Percentiles rank a stretch among this genome's conserved stretches.
Conservation (phyloP, 768 basidiomycete species). For the Rubroboletus pulcherrimus region DNA sequence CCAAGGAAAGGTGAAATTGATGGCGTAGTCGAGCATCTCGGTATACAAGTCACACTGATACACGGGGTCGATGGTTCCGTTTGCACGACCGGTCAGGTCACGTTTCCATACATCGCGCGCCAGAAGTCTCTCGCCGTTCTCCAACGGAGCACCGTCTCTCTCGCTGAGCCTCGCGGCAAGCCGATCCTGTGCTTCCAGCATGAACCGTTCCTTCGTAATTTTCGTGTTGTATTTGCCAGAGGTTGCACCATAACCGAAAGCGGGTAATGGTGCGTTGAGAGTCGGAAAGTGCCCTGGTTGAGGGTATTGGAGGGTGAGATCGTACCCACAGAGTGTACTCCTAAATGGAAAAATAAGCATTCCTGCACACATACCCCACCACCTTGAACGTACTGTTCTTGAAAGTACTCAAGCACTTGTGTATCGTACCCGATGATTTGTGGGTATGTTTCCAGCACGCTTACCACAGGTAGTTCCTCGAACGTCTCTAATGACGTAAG, state of each 20-base stretch:
- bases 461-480: conserved; percentile 51
- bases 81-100: conserved; percentile 46
- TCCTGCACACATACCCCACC: neutral
- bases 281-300: conserved; percentile 50
- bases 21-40: conserved; percentile 64
- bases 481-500: conserved; percentile 48
- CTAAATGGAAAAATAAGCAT: conserved; percentile 30
- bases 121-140: conserved; percentile 21
- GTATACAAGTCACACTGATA: conserved; percentile 59
- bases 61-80: conserved; percentile 57
- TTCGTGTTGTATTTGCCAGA: neutral
- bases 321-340: conserved; percentile 58
- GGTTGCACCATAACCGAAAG: no score
- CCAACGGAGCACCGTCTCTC: conserved; percentile 12
- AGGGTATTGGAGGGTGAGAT: conserved; percentile 67
- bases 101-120: conserved; percentile 37
- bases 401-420: conserved; percentile 65
- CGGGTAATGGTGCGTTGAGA: no score
- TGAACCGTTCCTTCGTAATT: conserved; percentile 8
- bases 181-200: conserved; percentile 12
- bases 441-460: conserved; percentile 51
- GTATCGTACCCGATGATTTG: conserved; percentile 45
- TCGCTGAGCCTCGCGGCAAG: conserved; percentile 1
- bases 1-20: conserved; percentile 68
- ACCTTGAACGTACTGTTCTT: conserved; percentile 50